Conservation (phyloP, 345 rosid species). For the Hibiscus trionum region DNA sequence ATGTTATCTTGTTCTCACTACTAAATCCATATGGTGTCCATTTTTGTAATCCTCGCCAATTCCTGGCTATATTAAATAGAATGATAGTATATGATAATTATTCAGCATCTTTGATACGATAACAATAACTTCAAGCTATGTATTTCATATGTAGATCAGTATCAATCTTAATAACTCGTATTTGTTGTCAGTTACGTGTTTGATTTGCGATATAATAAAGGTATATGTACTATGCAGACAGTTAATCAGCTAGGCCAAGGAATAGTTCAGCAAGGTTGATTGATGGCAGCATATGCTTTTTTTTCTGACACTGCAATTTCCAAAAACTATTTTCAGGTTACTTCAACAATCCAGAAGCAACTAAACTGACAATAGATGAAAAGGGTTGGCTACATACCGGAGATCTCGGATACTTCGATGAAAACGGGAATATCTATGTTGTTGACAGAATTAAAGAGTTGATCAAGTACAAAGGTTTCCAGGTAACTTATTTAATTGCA, state of each 20-base stretch:
- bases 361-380: constrained; percentile 56
- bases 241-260: neutral
- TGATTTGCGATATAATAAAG: neutral
- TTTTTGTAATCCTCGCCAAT: no score
- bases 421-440: constrained; percentile 62
- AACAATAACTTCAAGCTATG: neutral
- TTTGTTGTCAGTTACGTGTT: neutral
- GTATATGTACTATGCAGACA: neutral
- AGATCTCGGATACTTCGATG: constrained; percentile 86
- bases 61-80: no score
- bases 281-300: neutral
- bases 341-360: constrained; percentile 67
- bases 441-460: constrained; percentile 94
- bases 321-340: constrained; percentile 51
- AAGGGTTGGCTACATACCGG: constrained; percentile 88
- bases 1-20: neutral
- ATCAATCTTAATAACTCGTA: neutral
- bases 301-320: neutral
- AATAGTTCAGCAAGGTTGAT: no score
- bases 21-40: no score
- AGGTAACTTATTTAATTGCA: constrained; percentile 33
- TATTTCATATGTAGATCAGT: neutral
- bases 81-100: neutral
- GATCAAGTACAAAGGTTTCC: constrained; percentile 86
- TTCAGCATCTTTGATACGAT: neutral